Evolutionary conservation across 495 filamentous ascomycete genomes (phyloP).

Genomic region (Xylaria nigripes): DNA sequence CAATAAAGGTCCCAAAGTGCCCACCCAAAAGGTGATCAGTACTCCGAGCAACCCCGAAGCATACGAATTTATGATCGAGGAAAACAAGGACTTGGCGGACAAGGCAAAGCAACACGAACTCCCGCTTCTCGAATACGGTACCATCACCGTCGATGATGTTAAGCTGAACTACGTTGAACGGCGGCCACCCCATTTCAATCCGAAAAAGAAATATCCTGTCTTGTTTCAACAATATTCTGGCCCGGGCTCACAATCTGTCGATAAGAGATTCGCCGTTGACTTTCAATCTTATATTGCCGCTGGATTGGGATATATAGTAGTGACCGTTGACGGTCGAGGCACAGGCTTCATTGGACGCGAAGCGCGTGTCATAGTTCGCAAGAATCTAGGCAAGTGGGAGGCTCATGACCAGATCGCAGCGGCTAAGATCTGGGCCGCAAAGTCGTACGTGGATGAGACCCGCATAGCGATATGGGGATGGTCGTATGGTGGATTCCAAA

Average conservation of each 20-base stretch:
- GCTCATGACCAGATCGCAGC: slow-evolving; percentile 84
- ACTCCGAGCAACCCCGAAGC: slow-evolving; percentile 59
- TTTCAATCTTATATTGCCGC: slow-evolving; percentile 88
- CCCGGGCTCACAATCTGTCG: slow-evolving; percentile 78
- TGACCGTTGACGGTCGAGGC: slow-evolving; percentile 89
- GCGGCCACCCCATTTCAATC: slow-evolving; percentile 83
- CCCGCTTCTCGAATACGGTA: slow-evolving; percentile 77
- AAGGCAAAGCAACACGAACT: slow-evolving; percentile 69
- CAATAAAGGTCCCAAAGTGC: slow-evolving; percentile 77
- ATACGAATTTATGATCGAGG: slow-evolving; percentile 64
- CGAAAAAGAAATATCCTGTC: slow-evolving; percentile 80
- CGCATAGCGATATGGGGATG: slow-evolving; percentile 95
- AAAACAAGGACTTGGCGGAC: slow-evolving; percentile 60
- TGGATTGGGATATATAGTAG: slow-evolving; percentile 83
- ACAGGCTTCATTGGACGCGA: slow-evolving; percentile 85
- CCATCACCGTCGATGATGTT: slow-evolving; percentile 57
- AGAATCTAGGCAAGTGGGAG: slow-evolving; percentile 78
- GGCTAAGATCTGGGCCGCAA: slow-evolving; percentile 75
- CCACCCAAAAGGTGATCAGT: slow-evolving; percentile 85
- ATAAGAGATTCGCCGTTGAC: slow-evolving; percentile 74
- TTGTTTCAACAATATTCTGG: slow-evolving; percentile 91
- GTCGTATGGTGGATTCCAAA: slow-evolving; percentile 96
- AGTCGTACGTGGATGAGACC: slow-evolving; percentile 72
- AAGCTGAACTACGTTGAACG: slow-evolving; percentile 87
- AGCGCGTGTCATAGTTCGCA: slow-evolving; percentile 72